These are phyloP conservation scores for Lichenothelia convexa DNA, from an alignment of 495 filamentous ascomycete genomes.

Conservation along the genomic window DNA sequence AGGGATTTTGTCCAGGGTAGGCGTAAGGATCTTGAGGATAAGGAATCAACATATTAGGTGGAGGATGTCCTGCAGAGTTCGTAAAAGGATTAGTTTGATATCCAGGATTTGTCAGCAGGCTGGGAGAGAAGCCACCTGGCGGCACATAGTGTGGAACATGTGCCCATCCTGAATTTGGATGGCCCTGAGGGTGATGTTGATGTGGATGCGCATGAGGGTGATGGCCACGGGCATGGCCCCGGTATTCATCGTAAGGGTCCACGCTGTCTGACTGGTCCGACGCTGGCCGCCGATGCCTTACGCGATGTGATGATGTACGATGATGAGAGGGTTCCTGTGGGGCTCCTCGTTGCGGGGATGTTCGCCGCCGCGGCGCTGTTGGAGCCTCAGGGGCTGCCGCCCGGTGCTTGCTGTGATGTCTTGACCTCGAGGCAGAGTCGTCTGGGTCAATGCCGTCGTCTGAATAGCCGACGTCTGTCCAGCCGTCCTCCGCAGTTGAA, in stretches of 20 bases:
- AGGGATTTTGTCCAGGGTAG: neutral
- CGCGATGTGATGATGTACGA: neutral
- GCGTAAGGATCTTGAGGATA: neutral
- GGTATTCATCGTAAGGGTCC: neutral
- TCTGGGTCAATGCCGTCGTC: neutral
- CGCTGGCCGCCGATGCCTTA: neutral
- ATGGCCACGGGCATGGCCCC: neutral
- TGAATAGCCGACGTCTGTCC: no score
- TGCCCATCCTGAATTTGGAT: no score
- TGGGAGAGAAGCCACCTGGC: neutral
- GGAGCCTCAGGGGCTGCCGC: neutral
- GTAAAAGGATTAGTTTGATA: neutral
- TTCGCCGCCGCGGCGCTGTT: neutral
- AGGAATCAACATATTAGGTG: no score
- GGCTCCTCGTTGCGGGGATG: neutral
- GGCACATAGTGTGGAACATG: neutral
- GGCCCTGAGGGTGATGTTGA: neutral
- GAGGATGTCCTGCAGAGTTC: neutral
- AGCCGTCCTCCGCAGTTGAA: no score
- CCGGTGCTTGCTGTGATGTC: neutral
- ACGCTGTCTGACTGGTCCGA: neutral
- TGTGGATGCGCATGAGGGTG: neutral
- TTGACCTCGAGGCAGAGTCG: neutral
- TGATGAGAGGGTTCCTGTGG: neutral
- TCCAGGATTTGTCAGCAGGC: neutral